A percentile compares a stretch with the other conserved stretches of the same genome.
Conservation (phyloP, 2,329 filamentous ascomycete species). For the Lachnellula hyalina region DNA sequence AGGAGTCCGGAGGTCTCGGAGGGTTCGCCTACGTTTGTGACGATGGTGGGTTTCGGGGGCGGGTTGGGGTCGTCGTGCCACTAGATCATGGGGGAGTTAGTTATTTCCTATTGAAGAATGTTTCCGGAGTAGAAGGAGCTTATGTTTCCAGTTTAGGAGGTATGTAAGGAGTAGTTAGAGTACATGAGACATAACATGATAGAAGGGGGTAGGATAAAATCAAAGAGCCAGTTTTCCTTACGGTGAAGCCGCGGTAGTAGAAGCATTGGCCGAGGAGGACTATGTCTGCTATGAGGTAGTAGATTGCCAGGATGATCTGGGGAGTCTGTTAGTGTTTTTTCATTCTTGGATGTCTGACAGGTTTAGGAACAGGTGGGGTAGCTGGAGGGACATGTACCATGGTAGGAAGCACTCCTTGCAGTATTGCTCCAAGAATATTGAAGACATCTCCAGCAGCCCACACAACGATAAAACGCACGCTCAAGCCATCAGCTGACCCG, state of each 20-base stretch:
- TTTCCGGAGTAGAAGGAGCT: too few species aligned
- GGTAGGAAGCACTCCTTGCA: constrained; percentile 88
- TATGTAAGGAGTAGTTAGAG: too few species aligned
- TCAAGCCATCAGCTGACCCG: constrained; percentile 79
- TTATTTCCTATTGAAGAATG: too few species aligned
- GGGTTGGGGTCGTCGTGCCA: constrained; percentile 50
- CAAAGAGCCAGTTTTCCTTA: too few species aligned
- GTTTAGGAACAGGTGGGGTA: neutral
- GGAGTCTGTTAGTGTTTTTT: neutral
- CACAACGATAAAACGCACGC: constrained; percentile 84
- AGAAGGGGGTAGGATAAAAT: too few species aligned
- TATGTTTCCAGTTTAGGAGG: too few species aligned
- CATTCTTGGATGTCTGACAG: neutral
- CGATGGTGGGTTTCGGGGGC: constrained; percentile 36
- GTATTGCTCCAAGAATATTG: constrained; percentile 87
- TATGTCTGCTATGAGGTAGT: constrained; percentile 88
- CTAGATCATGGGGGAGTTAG: too few species aligned
- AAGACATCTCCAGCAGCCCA: constrained; percentile 95
- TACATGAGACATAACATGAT: too few species aligned
- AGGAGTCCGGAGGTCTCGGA: constrained; percentile 51
- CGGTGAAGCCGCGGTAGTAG: constrained; percentile 86
- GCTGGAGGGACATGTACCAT: constrained; percentile 54
- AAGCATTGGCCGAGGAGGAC: constrained; percentile 87
- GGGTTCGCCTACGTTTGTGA: constrained; percentile 33
- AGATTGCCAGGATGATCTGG: constrained; percentile 81